These are phyloP conservation scores for Hypomontagnella monticulosa DNA, from an alignment of 495 filamentous ascomycete species.

Conservation along the genomic window DNA sequence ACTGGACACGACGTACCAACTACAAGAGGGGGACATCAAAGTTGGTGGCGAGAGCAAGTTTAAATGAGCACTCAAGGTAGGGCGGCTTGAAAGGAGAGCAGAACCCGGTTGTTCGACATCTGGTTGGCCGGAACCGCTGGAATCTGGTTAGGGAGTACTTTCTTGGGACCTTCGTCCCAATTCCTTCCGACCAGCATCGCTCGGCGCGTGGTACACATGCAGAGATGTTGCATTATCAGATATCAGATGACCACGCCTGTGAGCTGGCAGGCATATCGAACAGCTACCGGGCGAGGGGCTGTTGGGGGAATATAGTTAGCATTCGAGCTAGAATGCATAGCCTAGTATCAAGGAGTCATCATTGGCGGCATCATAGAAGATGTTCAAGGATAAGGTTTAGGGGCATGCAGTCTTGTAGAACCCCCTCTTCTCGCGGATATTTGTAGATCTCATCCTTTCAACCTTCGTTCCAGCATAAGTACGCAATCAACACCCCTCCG, in stretches of 20 bases:
- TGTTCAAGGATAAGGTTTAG: slow-evolving; percentile 3
- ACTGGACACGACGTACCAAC: neutral
- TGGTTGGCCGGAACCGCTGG: slow-evolving; percentile 27
- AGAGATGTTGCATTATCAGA: slow-evolving; percentile 41
- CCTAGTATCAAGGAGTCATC: slow-evolving; percentile 3
- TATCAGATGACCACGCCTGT: slow-evolving; percentile 42
- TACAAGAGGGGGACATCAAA: neutral
- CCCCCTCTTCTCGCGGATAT: slow-evolving; percentile 39
- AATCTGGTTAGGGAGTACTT: neutral
- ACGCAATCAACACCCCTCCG: slow-evolving; percentile 14
- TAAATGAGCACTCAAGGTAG: slow-evolving; percentile 8
- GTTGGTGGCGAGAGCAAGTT: slow-evolving; percentile 24
- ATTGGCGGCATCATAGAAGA: slow-evolving; percentile 31
- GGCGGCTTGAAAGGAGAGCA: slow-evolving; percentile 7
- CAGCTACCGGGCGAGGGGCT: slow-evolving; percentile 25
- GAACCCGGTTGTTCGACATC: slow-evolving; percentile 19
- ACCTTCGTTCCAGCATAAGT: slow-evolving; percentile 39
- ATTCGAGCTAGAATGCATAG: slow-evolving; percentile 17
- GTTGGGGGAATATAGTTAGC: slow-evolving; percentile 16
- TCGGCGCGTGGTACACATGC: slow-evolving; percentile 22
- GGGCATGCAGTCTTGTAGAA: slow-evolving; percentile 14
- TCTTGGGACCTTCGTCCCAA: slow-evolving; percentile 6
- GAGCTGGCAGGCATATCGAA: slow-evolving; percentile 32
- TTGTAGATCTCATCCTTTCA: slow-evolving; percentile 24
- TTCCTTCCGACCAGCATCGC: slow-evolving; percentile 16